These are phyloP conservation scores for Gaeumannomyces tritici DNA, from an alignment of 2,329 filamentous ascomycete genomes.

Conservation along the genomic window DNA sequence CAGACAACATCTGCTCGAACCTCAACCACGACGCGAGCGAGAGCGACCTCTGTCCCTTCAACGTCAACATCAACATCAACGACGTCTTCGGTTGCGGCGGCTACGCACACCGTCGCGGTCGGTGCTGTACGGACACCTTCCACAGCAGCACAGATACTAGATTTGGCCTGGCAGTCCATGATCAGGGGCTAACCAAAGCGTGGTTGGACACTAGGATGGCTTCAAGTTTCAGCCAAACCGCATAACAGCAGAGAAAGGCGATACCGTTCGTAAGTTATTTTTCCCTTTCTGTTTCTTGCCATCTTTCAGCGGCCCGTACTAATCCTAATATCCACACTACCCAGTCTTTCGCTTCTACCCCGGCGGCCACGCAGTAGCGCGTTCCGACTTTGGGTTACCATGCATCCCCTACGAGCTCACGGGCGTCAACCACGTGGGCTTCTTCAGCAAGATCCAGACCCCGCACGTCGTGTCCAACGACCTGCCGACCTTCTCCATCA, in stretches of 20 bases:
- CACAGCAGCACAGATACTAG: too few relatives aligned
- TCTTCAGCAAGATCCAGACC: constrained; percentile 41
- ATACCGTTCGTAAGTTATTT: constrained; percentile 31
- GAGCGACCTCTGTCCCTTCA: constrained; percentile 5
- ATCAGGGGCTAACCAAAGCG: not conserved
- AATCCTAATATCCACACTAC: constrained; percentile 1
- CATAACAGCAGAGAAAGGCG: constrained; percentile 30
- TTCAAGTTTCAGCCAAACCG: constrained; percentile 25
- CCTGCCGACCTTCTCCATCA: constrained; percentile 29
- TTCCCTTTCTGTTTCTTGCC: not conserved
- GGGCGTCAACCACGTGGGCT: constrained; percentile 35
- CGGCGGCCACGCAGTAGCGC: constrained; percentile 53
- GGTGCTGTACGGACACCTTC: constrained; percentile 14
- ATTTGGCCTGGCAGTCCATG: not conserved
- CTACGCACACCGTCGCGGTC: constrained; percentile 18
- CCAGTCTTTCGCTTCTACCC: constrained; percentile 52
- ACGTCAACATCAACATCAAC: constrained; percentile 5
- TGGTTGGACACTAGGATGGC: constrained; percentile 14
- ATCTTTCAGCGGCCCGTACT: not conserved
- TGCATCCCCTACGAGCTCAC: constrained; percentile 54
- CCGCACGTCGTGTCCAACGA: constrained; percentile 35
- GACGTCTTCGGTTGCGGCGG: constrained; percentile 6
- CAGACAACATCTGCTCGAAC: constrained; percentile 2
- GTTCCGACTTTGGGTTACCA: constrained; percentile 47
- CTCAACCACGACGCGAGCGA: not conserved